Evolutionary conservation across 441 rosid genomes (phyloP), one percentile per base, ranked within the genome.

Genomic region (Lepidium campestre): DNA sequence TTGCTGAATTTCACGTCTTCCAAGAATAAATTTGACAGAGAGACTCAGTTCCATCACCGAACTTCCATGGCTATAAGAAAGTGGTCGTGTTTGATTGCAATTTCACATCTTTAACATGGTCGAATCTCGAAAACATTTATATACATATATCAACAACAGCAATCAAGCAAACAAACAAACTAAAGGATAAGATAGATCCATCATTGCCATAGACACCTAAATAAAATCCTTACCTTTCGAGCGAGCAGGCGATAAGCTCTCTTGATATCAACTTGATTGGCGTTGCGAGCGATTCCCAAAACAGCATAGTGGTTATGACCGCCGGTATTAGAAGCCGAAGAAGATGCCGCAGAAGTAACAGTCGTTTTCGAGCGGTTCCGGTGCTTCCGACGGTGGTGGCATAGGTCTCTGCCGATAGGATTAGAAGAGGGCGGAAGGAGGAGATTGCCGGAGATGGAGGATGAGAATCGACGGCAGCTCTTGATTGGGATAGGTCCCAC

Each of bases 231-330:
- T 18, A 54, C 97, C 96, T 86, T 88, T 50, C 86, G 92, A 53
- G 98, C 96, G 31, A 93, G 91, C 40, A 88, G 77, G 49, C 97
- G 98, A 79, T 85, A 93, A 70, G 97, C 96, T 70, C 71, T 80
- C 66, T 90, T 90, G 57, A 93, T 82, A 63, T 90, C 97, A 10
- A 79, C 81, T 13, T 78, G 56, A 27, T 93, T 73, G 55, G 97
- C 87, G 74, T 55, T 65, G 25, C 77, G 80, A 1, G 78, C 17
- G 70, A 90, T 32, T 13, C 97, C 91, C 48, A 93, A 75, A 35
- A 85, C 86, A 18, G 76, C 77, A 65, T 89, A 89, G 50, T 87
- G 92, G 67, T 84, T 83, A 72, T 74, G 78, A 65, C 77, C 85
- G 19, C 86, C 79, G 63, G 47, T 45, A 37, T 74, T 67, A 39